Base-by-base conservation (phyloP, 2,329 filamentous ascomycete genomes). In the Pseudocercospora eumusae region DNA sequence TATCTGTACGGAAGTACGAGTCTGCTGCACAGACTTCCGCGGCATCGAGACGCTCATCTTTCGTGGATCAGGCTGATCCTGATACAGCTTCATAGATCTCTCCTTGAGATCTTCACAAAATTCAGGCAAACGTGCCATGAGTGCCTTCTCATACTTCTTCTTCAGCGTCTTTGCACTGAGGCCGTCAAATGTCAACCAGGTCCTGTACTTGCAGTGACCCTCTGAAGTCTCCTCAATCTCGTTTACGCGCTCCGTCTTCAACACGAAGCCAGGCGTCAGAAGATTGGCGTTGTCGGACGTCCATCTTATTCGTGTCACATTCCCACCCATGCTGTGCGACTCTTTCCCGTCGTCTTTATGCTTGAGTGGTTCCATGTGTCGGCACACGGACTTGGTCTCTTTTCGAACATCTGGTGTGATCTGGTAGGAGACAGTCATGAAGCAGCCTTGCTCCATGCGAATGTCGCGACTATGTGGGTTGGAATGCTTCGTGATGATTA, bases 141-240 rank as follows among this genome's bases (percentile, higher is more conserved):
- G 67, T 52, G 70, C 69, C 36, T 61, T 62, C 56, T 72, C 75
- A 69, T 76, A 78, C 70, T 79, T 77, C 76, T 77, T 79, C 71
- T 74, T 75, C 15, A 79, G 73, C 40, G 70, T 69, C 70, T 78
- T 77, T 15, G 76, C 79, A 56, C 77, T 45, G 60, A 75, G 71
- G 6, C 80, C 81, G 11, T 66, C 69, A 68, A 81, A 79, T 4
- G 72, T 73, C 69, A 81, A 77, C 80, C 80, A 82, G 61, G 77
- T 80, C 59, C 73, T 69, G 52, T 73, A 75, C n/a, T 67, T 66
- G 68, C 71, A 76, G 70, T 56, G 64, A 69, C 62, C 64, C 7
- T 73, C 71, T 33, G 73, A 73, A 6, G 74, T 69, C 60, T 78
- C 78, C 20, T 70, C 70, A 36, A 83, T 71, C 71, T 82, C 80